Conservation (phyloP, 192 early-diverging fungal species). For the Funneliformis geosporum region DNA sequence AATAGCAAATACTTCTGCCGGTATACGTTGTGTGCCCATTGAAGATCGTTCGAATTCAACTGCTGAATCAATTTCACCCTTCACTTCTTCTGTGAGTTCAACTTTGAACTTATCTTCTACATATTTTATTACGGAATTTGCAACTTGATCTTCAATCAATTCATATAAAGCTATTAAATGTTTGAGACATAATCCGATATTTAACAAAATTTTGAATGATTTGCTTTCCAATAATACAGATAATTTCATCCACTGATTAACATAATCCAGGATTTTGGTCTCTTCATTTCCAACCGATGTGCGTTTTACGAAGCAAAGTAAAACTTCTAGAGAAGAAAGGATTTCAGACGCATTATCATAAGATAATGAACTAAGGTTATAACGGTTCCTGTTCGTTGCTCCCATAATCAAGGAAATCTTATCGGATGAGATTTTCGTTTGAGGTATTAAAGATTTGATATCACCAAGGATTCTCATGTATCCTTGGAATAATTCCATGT, state of each 20-base stretch:
- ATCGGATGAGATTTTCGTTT: slow-evolving; percentile 6
- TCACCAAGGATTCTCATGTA: slow-evolving; percentile 23
- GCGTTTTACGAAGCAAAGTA: slow-evolving; percentile 33
- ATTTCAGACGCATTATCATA: slow-evolving; percentile 15
- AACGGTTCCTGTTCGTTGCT: neutral
- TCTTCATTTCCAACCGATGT: slow-evolving; percentile 1
- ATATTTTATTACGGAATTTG: neutral
- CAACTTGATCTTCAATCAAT: slow-evolving; percentile 30
- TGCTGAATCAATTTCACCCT: neutral
- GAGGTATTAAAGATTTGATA: slow-evolving; percentile 23
- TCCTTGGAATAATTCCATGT: slow-evolving; percentile 28
- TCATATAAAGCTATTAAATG: slow-evolving; percentile 36
- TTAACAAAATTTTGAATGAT: neutral
- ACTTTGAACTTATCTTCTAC: slow-evolving; percentile 23
- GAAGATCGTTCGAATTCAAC: neutral
- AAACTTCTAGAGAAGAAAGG: slow-evolving; percentile 30
- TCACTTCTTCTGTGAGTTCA: neutral
- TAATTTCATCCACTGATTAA: slow-evolving; percentile 28
- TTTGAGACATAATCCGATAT: neutral
- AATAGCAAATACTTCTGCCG: slow-evolving; percentile 6
- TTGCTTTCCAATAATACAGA: slow-evolving; percentile 5
- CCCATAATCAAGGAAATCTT: neutral
- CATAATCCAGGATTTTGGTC: slow-evolving; percentile 23
- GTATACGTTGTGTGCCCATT: neutral
- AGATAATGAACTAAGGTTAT: neutral